Evolutionary conservation across 2,329 filamentous ascomycete genomes (phyloP).

Genomic region (Acephala macrosclerotiorum): DNA sequence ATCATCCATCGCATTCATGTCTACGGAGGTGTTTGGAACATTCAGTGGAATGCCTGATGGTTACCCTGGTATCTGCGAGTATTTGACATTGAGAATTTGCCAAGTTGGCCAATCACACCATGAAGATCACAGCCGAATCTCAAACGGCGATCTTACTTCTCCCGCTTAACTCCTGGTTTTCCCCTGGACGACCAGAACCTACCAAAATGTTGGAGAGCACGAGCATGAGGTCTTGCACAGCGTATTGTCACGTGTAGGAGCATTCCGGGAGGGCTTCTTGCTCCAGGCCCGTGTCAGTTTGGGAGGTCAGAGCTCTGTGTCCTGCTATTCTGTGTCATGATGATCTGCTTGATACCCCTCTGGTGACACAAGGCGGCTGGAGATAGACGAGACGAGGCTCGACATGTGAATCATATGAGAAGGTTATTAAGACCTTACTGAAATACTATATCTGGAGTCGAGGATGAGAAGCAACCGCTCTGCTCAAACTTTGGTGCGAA

Average conservation of each 20-base stretch:
- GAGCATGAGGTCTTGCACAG: constrained; percentile 2
- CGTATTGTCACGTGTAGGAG: constrained; percentile 16
- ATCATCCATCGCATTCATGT: not conserved
- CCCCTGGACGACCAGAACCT: not conserved
- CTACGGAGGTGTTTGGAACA: not conserved
- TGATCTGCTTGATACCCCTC: constrained; percentile 1
- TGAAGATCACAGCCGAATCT: constrained; percentile 9
- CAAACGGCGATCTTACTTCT: constrained; percentile 28
- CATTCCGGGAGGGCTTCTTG: constrained; percentile 16
- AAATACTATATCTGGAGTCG: not conserved
- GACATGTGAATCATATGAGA: constrained; percentile 6
- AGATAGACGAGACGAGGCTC: constrained; percentile 13
- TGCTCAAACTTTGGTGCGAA: not conserved
- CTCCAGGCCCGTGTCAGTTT: constrained; percentile 20
- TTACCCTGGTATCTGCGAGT: not conserved
- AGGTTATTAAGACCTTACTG: not conserved
- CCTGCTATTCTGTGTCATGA: not conserved
- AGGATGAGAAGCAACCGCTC: not conserved
- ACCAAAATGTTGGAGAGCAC: constrained; percentile 4
- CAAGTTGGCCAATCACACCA: constrained; percentile 26
- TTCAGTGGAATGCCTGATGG: not conserved
- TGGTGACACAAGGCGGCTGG: constrained; percentile 16
- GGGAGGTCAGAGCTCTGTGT: constrained; percentile 19
- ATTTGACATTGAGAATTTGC: constrained; percentile 11
- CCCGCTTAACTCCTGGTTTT: too few relatives aligned